Percentiles rank a stretch among this genome's conserved stretches.
Conservation (phyloP, 768 basidiomycete species). For the Tricholoma bakamatsutake region DNA sequence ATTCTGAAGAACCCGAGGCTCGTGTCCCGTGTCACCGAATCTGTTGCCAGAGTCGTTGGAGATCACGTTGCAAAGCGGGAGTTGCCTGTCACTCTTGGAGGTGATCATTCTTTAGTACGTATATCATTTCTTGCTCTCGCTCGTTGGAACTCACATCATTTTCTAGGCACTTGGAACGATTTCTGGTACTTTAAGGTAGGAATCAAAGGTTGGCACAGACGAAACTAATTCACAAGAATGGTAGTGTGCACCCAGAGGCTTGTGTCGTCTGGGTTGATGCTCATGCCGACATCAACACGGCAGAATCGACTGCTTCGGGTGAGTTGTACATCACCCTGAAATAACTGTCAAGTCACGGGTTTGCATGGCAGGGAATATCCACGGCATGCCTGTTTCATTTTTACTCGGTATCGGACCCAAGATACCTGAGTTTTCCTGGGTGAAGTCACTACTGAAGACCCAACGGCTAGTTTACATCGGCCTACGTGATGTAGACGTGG, state of each 20-base stretch:
- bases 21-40: conserved; percentile 77
- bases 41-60: conserved; percentile 74
- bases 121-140: conserved; percentile 1
- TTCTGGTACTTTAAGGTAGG: conserved; percentile 76
- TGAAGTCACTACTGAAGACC: conserved; percentile 58
- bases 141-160: conserved; percentile 7
- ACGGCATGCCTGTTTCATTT: conserved; percentile 98
- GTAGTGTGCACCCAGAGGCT: conserved; percentile 67
- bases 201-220: background rate
- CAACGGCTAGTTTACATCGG: conserved; percentile 93
- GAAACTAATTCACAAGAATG: background rate
- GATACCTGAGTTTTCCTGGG: conserved; percentile 44
- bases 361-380: conserved; percentile 70
- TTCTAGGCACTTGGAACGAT: conserved; percentile 85
- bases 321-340: conserved; percentile 16
- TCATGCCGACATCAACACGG: conserved; percentile 95
- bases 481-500: conserved; percentile 85
- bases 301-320: conserved; percentile 74
- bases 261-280: conserved; percentile 97
- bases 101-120: conserved; percentile 89
- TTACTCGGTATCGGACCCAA: conserved; percentile 54
- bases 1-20: conserved; percentile 86
- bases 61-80: conserved; percentile 71
- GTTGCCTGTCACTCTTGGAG: conserved; percentile 87
- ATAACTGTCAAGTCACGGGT: background rate